Base-by-base conservation (phyloP, 306 rosid genomes). In the Vigna angularis region DNA sequence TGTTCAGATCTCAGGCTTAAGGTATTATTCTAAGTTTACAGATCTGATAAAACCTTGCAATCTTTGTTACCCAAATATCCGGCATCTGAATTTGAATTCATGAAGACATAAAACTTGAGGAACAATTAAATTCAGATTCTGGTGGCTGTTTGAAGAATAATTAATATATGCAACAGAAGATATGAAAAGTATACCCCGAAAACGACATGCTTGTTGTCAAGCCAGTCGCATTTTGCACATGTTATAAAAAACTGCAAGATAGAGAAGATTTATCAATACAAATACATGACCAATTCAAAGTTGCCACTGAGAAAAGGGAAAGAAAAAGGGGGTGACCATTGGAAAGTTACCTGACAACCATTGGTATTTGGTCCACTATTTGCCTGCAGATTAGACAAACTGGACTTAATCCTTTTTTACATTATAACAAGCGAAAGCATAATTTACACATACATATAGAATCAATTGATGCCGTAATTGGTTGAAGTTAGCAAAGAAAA, bases 171-270 rank as follows among this genome's bases (percentile, higher is more conserved):
- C 45, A 64, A 63, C 45, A 24, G 22, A 56, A 84, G 85, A 76
- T 42, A 48, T 47, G 47, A 30, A 50, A 66, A 81, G 65, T 88
- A 58, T 93, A 95, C 99, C 99, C 99, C 98, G 42, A 95, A 95
- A 74, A 93, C 98, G 12, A 95, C 99, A 72, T 95, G 98, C 90
- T 93, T 95, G 86, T 89, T 95, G 88, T 95, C 99, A 61, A 95
- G 98, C 99, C 98, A 95, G 82, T 95, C 99, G 1, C 99, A 95
- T 75, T 95, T 95, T 53, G 98, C 89, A 52, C 98, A 91, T 74
- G 98, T 92, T 78, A 95, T 53, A 66, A 95, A 95, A 89, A 95
- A 95, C 99, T 95, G 93, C 82, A 75, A 79, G 28, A 16, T 22
- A 79, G 44, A 34, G 58, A 72, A 72, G n/a, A 47, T 83, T 70